Percentiles rank a stretch among this genome's conserved stretches.
These are phyloP conservation scores for Tieghemostelium lacteum DNA, from an alignment of 78 protist species.

Conservation along the genomic window DNA sequence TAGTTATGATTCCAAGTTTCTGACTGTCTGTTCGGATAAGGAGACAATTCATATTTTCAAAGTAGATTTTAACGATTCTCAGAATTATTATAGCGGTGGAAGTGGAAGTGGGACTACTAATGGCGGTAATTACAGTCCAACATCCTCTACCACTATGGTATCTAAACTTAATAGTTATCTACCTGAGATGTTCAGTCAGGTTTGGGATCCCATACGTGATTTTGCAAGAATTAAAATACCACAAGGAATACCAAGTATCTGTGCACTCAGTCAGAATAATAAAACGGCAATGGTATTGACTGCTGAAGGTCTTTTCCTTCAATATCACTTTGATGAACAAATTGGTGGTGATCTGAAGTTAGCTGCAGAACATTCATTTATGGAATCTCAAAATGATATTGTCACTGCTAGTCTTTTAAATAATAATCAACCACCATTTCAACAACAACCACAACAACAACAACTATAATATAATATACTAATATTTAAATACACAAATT, in stretches of 20 bases:
- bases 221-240: slow-evolving; percentile 75
- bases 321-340: slow-evolving; percentile 66
- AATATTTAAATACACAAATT: too few relatives aligned
- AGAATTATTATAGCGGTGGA: background rate
- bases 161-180: slow-evolving; percentile 21
- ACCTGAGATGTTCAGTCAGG: slow-evolving; percentile 67
- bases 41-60: slow-evolving; percentile 85
- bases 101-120: background rate
- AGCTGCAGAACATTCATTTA: slow-evolving; percentile 33
- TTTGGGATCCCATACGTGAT: slow-evolving; percentile 78
- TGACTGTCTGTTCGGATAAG: slow-evolving; percentile 73
- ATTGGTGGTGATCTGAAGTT: slow-evolving; percentile 83
- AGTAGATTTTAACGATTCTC: slow-evolving; percentile 16
- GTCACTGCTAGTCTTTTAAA: slow-evolving; percentile 10
- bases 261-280: slow-evolving; percentile 62
- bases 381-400: slow-evolving; percentile 41
- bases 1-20: slow-evolving; percentile 34
- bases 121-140: too few relatives aligned
- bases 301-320: slow-evolving; percentile 63
- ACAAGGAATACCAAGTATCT: slow-evolving; percentile 55
- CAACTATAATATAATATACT: too few relatives aligned
- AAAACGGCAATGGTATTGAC: slow-evolving; percentile 69
- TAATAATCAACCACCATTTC: background rate
- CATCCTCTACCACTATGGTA: background rate
- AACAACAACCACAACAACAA: background rate